A percentile compares a stretch with the other conserved stretches of the same genome.
Evolutionary conservation across 2,329 filamentous ascomycete species (phyloP).

Genomic region (Sporothrix curviconia): DNA sequence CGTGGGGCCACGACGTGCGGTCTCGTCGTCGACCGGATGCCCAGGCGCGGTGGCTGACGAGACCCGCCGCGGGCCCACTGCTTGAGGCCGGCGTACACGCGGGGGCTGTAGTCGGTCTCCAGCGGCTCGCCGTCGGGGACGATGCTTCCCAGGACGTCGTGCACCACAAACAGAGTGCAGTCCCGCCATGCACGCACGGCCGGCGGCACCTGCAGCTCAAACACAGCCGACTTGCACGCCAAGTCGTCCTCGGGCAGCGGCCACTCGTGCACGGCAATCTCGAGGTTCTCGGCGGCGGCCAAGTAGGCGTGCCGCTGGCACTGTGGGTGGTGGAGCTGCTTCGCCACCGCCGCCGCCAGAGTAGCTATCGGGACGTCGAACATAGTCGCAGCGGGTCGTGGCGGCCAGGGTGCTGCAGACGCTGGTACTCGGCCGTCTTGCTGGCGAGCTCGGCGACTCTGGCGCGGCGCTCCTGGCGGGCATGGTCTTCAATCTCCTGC

Average conservation of each 20-base stretch:
- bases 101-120: conserved; percentile 4
- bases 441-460: background rate
- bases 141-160: conserved; percentile 30
- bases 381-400: conserved; percentile 8
- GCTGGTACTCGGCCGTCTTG: conserved; percentile 31
- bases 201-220: conserved; percentile 42
- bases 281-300: conserved; percentile 30
- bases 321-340: conserved; percentile 18
- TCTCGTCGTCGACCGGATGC: conserved; percentile 31
- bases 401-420: conserved; percentile 26
- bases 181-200: conserved; percentile 44
- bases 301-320: conserved; percentile 26
- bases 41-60: conserved; percentile 22
- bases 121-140: background rate
- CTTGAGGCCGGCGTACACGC: background rate
- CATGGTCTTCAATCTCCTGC: conserved; percentile 33
- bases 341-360: background rate
- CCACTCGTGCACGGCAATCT: conserved; percentile 49
- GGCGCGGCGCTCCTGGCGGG: conserved; percentile 21
- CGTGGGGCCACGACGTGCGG: conserved; percentile 32
- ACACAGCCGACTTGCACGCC: conserved; percentile 40
- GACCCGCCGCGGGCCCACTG: background rate
- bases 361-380: background rate
- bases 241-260: conserved; percentile 36
- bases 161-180: conserved; percentile 35